Evolutionary conservation across 768 basidiomycete species (phyloP).

Genomic region (Candolleomyces efflorescens): DNA sequence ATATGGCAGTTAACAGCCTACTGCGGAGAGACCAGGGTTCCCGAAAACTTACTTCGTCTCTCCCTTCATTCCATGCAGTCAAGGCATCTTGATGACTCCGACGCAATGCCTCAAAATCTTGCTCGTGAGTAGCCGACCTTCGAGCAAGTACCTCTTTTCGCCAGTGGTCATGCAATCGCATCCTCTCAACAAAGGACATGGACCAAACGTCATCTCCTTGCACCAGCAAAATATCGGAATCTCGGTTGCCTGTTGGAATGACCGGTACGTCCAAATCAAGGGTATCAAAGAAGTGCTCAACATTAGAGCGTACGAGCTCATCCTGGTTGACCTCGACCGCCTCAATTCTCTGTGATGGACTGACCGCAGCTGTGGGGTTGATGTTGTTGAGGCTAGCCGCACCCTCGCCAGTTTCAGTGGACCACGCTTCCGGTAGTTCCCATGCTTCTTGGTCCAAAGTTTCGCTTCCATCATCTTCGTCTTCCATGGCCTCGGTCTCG

Average conservation of each 20-base stretch:
- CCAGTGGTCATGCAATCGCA: slow-evolving; percentile 43
- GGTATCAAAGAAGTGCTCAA: slow-evolving; percentile 29
- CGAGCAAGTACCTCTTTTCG: slow-evolving; percentile 32
- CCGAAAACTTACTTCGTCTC: slow-evolving; percentile 45
- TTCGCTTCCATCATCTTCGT: neutral
- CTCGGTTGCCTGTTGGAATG: slow-evolving; percentile 32
- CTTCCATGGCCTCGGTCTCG: neutral
- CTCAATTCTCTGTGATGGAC: neutral
- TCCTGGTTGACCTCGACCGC: neutral
- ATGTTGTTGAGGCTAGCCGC: too few relatives aligned
- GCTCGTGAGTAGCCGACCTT: slow-evolving; percentile 17
- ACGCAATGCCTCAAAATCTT: slow-evolving; percentile 41
- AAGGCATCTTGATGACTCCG: slow-evolving; percentile 27
- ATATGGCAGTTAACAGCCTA: neutral
- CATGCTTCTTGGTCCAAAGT: neutral
- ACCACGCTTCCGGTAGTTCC: neutral
- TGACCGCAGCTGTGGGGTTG: too few relatives aligned
- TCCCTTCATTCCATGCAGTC: slow-evolving; percentile 39
- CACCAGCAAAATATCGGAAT: slow-evolving; percentile 32
- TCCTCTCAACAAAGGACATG: slow-evolving; percentile 49
- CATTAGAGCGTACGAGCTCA: neutral
- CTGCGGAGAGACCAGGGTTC: neutral
- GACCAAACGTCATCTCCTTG: slow-evolving; percentile 42
- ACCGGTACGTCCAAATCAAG: slow-evolving; percentile 35
- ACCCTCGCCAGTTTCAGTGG: too few relatives aligned